Conservation (phyloP, 805 yeast genomes). For the Sungouiella thailandica region DNA sequence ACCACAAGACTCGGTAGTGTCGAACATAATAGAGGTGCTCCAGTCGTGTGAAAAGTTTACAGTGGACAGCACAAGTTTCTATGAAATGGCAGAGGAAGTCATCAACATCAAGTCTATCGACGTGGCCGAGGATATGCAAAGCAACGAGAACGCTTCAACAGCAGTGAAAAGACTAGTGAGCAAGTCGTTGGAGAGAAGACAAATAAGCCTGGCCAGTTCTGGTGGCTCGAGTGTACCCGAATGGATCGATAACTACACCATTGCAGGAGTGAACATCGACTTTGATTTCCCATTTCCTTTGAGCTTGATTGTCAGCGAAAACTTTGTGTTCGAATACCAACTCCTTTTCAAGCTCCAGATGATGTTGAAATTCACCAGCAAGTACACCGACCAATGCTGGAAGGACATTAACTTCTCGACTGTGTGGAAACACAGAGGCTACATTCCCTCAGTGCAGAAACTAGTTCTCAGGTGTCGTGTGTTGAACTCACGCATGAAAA, state of each 20-base stretch:
- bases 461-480: constrained; percentile 54
- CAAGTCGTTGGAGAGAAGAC: constrained; percentile 11
- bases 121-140: constrained; percentile 42
- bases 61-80: constrained; percentile 42
- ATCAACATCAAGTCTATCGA: constrained; percentile 51
- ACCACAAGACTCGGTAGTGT: background rate
- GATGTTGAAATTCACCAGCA: constrained; percentile 57
- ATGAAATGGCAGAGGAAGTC: constrained; percentile 43
- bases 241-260: constrained; percentile 27
- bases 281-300: constrained; percentile 81
- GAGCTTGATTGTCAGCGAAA: constrained; percentile 66
- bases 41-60: constrained; percentile 24
- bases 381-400: constrained; percentile 65
- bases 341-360: constrained; percentile 68
- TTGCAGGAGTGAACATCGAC: constrained; percentile 52
- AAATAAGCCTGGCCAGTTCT: constrained; percentile 1
- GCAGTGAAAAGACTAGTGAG: constrained; percentile 13
- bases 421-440: constrained; percentile 60
- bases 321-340: constrained; percentile 74
- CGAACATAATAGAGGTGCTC: constrained; percentile 2
- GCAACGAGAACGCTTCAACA: constrained; percentile 10
- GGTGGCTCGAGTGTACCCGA: constrained; percentile 4
- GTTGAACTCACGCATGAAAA: constrained; percentile 54
- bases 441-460: constrained; percentile 37
- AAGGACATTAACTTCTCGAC: constrained; percentile 47